Percentiles rank a stretch among this genome's conserved stretches.
phyloP scores from a whole-genome alignment of 75 land plant genomes.

The Gnetum montanum region DNA sequence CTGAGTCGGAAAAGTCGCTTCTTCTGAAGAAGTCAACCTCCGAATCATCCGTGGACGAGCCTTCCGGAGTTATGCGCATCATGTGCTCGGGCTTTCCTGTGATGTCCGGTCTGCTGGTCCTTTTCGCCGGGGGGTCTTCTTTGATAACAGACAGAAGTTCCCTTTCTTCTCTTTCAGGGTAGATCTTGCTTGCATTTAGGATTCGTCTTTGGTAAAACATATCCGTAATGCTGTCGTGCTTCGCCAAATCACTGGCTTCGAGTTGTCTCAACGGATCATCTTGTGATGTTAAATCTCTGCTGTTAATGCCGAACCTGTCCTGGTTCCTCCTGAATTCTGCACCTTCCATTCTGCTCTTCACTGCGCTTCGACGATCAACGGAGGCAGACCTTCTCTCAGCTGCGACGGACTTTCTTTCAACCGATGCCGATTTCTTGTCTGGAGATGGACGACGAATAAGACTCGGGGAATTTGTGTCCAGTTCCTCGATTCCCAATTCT shows the following conservation, averaged over 20 bases:
- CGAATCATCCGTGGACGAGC: conserved; percentile 6
- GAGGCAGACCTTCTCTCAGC: conserved; percentile 29
- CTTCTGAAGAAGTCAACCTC: conserved; percentile 12
- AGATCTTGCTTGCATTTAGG: conserved; percentile 8
- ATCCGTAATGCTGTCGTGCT: conserved; percentile 20
- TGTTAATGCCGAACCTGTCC: conserved; percentile 12
- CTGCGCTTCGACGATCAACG: conserved; percentile 22
- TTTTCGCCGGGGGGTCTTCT: conserved; percentile 16
- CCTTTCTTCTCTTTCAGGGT: conserved; percentile 26
- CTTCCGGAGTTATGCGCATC: conserved; percentile 9
- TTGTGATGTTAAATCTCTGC: conserved; percentile 11
- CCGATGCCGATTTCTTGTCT: conserved; percentile 1
- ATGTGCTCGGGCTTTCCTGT: conserved; percentile 17
- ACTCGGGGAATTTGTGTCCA: conserved; percentile 11
- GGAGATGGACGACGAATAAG: conserved; percentile 31
- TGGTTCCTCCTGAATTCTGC: conserved; percentile 18
- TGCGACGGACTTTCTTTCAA: conserved; percentile 3
- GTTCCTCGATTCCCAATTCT: conserved; percentile 13
- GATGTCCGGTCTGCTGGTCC: conserved; percentile 17
- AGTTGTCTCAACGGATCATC: conserved; percentile 1
- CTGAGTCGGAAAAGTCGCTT: conserved; percentile 22
- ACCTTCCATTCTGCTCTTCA: conserved; percentile 17
- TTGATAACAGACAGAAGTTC: conserved; percentile 18
- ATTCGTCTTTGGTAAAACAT: conserved; percentile 7
- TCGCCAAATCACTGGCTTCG: conserved; percentile 14